phyloP scores from a whole-genome alignment of 768 basidiomycete genomes.

The Hemileccinum impolitum region DNA sequence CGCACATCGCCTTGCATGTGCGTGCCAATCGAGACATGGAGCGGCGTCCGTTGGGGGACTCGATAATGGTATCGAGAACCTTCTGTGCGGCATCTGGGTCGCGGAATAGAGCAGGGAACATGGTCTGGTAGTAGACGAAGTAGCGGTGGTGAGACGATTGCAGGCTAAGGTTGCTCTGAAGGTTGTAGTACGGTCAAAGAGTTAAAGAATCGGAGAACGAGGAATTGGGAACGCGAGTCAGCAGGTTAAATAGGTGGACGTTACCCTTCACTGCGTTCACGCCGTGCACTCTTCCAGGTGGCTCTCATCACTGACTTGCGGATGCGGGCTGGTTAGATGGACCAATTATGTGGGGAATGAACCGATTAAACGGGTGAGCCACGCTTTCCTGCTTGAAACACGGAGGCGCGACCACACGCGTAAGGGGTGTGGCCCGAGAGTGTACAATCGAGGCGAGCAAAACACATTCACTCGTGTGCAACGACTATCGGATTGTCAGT shows the following conservation, averaged over 20 bases:
- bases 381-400: slow-evolving; percentile 21
- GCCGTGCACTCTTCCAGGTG: slow-evolving; percentile 37
- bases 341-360: slow-evolving; percentile 24
- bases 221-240: slow-evolving; percentile 35
- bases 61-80: slow-evolving; percentile 49
- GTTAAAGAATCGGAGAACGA: slow-evolving; percentile 36
- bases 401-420: slow-evolving; percentile 27
- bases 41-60: slow-evolving; percentile 62
- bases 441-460: slow-evolving; percentile 14
- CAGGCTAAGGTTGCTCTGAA: slow-evolving; percentile 25
- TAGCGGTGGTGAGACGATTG: slow-evolving; percentile 38
- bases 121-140: slow-evolving; percentile 49
- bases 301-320: slow-evolving; percentile 28
- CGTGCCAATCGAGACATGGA: slow-evolving; percentile 68
- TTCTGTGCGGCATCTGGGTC: slow-evolving; percentile 57
- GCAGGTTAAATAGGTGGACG: slow-evolving; percentile 31
- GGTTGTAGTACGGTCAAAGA: slow-evolving; percentile 28
- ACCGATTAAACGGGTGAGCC: slow-evolving; percentile 22
- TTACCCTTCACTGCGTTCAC: slow-evolving; percentile 41
- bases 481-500: slow-evolving; percentile 5
- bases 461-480: slow-evolving; percentile 2
- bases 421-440: slow-evolving; percentile 21
- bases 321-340: slow-evolving; percentile 29
- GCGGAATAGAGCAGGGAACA: slow-evolving; percentile 52
- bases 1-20: slow-evolving; percentile 70